Conservation (phyloP, 2,329 filamentous ascomycete species). For the Penicillium sp. region DNA sequence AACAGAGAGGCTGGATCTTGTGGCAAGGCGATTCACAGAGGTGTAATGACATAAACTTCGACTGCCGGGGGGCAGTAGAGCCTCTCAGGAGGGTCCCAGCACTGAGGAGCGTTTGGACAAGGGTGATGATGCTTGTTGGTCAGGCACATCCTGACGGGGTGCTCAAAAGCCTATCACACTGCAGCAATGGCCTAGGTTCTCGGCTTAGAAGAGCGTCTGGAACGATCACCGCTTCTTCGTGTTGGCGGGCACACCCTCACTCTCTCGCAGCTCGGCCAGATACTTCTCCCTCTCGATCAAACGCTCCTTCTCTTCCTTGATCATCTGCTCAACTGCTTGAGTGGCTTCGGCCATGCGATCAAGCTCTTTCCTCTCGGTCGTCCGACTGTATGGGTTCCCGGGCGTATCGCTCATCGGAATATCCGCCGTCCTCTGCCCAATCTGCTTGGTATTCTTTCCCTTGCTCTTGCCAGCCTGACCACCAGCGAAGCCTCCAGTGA, state of each 20-base stretch:
- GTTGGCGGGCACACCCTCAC: slow-evolving; percentile 38
- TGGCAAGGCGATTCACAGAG: neutral
- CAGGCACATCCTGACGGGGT: neutral
- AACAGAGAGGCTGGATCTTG: neutral
- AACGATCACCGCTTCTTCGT: slow-evolving; percentile 41
- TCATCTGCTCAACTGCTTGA: slow-evolving; percentile 57
- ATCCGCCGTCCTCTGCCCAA: slow-evolving; percentile 65
- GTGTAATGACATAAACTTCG: neutral
- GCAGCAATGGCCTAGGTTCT: neutral
- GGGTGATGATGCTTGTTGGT: neutral
- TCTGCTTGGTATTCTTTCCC: slow-evolving; percentile 53
- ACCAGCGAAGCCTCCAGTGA: slow-evolving; percentile 66
- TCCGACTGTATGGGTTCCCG: slow-evolving; percentile 69
- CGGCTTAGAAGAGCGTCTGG: neutral
- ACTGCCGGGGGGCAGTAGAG: neutral
- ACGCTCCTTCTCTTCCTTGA: slow-evolving; percentile 63
- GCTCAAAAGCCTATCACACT: neutral
- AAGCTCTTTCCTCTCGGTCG: slow-evolving; percentile 67
- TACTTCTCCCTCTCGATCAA: slow-evolving; percentile 60
- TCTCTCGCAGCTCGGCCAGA: slow-evolving; percentile 51
- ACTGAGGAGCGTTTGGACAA: neutral
- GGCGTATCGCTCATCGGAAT: slow-evolving; percentile 66
- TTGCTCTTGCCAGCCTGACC: slow-evolving; percentile 53
- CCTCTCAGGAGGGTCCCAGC: too few species aligned
- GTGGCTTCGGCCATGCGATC: slow-evolving; percentile 61